Evolutionary conservation across 768 basidiomycete species (phyloP), one percentile per base, ranked within the genome.

Genomic region (Boletus insuetus): DNA sequence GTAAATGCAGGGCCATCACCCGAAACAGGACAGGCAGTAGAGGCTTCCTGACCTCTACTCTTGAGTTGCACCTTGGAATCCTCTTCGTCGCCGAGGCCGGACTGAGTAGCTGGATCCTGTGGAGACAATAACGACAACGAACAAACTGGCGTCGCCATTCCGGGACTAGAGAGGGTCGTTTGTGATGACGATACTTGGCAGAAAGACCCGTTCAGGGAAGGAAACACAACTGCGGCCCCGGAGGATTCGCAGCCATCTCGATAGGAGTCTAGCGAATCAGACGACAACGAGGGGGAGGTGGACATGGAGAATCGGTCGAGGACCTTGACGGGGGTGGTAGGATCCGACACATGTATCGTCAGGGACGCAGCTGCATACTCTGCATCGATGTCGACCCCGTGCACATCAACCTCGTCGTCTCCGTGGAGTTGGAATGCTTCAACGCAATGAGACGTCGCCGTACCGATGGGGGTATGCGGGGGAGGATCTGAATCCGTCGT

Each of bases 401-500:
- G 40, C 12, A 40, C 47, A 17, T 51, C 48, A 19, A 32, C 49
- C 1, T 60, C 65, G 10, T 58, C 58, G 43, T 63, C 66, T 34
- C 55, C 61, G 31, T 55, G 54, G 38, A 60, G 44, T 40, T 38
- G 59, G 3, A 50, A 31, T 5, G 37, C 51, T 35, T 53, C 55
- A 8, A 52, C 43, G 16, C 56, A 53, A 45, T 49, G 56, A 0
- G 55, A 42, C 6, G 50, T 39, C 16, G 34, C 10, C 42, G 45
- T 39, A 22, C 66, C 61, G 43, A 66, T 34, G 16, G 66, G 66
- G n/a, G 66, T 67, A 16, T 66, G 61, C 8, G 66, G 66, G 16
- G 54, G 57, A 54, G 67, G 66, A 54, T 64, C 61, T 6, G 66
- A 67, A 49, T 67, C 64, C 9, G 66, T 67, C 3, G 59, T 69